Evolutionary conservation across 805 yeast genomes (phyloP), one percentile per base, ranked within the genome.

Genomic region (Candida manassasensis): DNA sequence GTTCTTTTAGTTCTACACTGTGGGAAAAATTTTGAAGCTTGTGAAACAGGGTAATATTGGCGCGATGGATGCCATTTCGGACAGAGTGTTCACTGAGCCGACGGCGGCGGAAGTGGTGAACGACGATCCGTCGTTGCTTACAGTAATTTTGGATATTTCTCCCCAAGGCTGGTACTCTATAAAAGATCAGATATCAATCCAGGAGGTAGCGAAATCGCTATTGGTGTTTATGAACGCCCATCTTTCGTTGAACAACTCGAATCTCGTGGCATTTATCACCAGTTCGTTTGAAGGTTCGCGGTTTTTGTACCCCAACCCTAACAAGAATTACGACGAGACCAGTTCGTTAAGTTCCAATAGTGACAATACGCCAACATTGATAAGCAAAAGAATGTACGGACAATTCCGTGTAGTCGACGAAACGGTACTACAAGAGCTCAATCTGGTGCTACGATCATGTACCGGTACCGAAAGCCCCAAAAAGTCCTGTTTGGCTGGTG

Each of bases 201-300:
- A 73, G 41, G 77, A 79, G 28, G 77, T 82, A 6, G 57, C 83
- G 5, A 73, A 82, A 42, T 67, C 89, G 2, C 51, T 89, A 6
- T 58, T 87, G 21, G 87, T 93, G 16, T 79, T 83, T 49, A 56
- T 89, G 34, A 93, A 93, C 56, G 88, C 95, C 2, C 98, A 93
- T 56, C 55, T 93, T 31, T 81, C 97, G 0, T 68, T 86, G 34
- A 85, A 85, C 57, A 84, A 84, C 46, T 77, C 88, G 24, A 93
- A 93, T 55, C 76, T 76, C 50, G 94, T 90, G 7, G 83, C 93
- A 2, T 75, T 90, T 11, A 74, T 89, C 26, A 83, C 86, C 1
- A 81, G 86, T 14, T 83, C 86, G 44, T 74, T 86, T 2, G 59
- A 63, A 10, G 86, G 90, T 0, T 79, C 94, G 0, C 63, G 66